Base-by-base conservation (phyloP, 768 basidiomycete genomes). In the Gautieria morchelliformis region DNA sequence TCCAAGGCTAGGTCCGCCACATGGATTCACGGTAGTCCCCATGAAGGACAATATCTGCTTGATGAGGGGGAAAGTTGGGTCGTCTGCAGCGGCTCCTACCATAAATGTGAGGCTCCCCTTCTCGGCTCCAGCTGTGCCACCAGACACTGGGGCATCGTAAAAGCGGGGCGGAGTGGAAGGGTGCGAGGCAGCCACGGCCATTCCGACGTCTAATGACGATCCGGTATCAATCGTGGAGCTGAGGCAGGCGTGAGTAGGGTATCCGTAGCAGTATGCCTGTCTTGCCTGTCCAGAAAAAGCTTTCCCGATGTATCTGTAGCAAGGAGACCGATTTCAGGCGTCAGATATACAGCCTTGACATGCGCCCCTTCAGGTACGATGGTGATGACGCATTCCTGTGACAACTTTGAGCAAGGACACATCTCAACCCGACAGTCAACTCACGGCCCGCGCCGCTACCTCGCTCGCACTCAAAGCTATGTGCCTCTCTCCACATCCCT, bases 341-440 rank as follows among this genome's bases (percentile, higher is more conserved):
- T 48, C 44, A 59, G 47, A 27, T 54, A 59, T 10, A 59, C 58
- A 22, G 58, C 58, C 27, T 74, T 37, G 69, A 76, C 60, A 66
- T 83, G 15, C 70, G 70, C 19, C 68, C 73, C 8, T 58, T 73
- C 74, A 74, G 60, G 60, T 67, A 62, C 27, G 71, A 78, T 61
- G 67, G 72, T 39, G 64, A 68, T 24, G 72, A 77, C 17, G 80
- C 80, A 3, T 75, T 78, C 59, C 53, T 59, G 19, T 22, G 8
- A 20, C 22, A 20, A 57, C 20, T 19, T 33, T 49, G 8, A 49
- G 47, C 35, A 35, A 17, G n/a, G n/a, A 50, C 33, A n/a, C 37
- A 27, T 27, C 27, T 27, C 32, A 39, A 6, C 19, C 47, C 35
- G 8, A 20, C n/a, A 35, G 30, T 15, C 20, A 14, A 47, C 56